Base-by-base conservation (phyloP, 176 grass and related monocot genomes). In the Pontederia paniculata region DNA sequence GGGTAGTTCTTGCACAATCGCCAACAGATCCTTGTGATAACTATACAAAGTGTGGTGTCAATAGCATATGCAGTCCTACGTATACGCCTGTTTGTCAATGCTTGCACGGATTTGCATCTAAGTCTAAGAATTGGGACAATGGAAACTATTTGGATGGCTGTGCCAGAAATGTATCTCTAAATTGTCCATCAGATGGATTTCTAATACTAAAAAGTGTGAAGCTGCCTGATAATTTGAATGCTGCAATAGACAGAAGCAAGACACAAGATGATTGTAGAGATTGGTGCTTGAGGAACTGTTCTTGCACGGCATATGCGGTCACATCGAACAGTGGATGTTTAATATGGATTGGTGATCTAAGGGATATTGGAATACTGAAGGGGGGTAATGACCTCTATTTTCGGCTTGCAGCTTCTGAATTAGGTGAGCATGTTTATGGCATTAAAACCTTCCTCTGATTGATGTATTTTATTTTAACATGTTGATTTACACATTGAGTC, bases 181-280 rank as follows among this genome's bases (percentile, higher is more conserved):
- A 74, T 52, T 96, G 91, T 78, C 55, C 70, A 3, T 52, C 71
- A 0, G 85, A 96, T 59, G 85, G 76, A 10, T 96, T 96, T 75
- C 48, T 71, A 55, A 9, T 1, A 17, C 42, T 86, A 52, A 20
- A 2, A 16, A 70, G 64, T 4, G 68, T 88, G 0, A 89, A 87
- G 76, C 74, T 84, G 54, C 91, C 91, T 5, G 91, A 89, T 74
- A 74, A 82, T 12, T 80, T 58, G 10, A 96, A 89, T 65, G 79
- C 77, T 1, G 86, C 73, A 7, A 52, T 42, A 12, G 73, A 86
- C 49, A 44, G 52, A 14, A 44, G 60, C 17, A 74, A 81, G 58
- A 67, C 45, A 19, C 55, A 89, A 12, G 82, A 76, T 8, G 73
- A 86, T 73, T 95, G 89, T 61, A 53, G 63, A 63, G 47, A 31